These are phyloP conservation scores for Vitis hybrid DNA, from an alignment of 177 flowering plant genomes.

Conservation along the genomic window DNA sequence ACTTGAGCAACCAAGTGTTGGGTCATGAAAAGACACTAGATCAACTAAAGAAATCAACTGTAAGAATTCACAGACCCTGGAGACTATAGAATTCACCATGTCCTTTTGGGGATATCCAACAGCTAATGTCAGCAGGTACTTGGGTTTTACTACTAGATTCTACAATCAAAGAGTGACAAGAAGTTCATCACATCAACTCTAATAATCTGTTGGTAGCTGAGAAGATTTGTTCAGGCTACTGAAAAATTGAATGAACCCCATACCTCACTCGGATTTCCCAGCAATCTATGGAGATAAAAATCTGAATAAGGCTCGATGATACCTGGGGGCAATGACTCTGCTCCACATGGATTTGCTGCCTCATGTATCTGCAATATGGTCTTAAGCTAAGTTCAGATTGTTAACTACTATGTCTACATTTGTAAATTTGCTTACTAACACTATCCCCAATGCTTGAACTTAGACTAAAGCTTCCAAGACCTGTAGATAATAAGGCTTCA, in stretches of 20 bases:
- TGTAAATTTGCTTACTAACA: background rate
- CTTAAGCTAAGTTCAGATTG: background rate
- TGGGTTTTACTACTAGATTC: no score
- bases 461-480: no score
- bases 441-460: background rate
- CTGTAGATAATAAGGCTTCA: background rate
- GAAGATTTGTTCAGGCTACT: no score
- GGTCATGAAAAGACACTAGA: background rate
- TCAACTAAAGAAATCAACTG: background rate
- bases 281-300: background rate
- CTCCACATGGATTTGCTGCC: constrained; percentile 19
- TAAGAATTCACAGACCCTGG: constrained; percentile 10
- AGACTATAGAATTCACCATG: background rate
- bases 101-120: constrained; percentile 17
- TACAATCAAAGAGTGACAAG: no score
- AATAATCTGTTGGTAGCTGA: no score
- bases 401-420: background rate
- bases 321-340: constrained; percentile 18
- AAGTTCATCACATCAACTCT: no score
- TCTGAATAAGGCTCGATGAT: constrained; percentile 16
- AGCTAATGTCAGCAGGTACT: constrained; percentile 5
- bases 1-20: background rate
- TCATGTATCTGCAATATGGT: constrained; percentile 14
- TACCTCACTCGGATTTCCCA: constrained; percentile 2
- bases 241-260: background rate